Conservation (phyloP, 2,329 filamentous ascomycete genomes). For the Penicillium sumatraense region DNA sequence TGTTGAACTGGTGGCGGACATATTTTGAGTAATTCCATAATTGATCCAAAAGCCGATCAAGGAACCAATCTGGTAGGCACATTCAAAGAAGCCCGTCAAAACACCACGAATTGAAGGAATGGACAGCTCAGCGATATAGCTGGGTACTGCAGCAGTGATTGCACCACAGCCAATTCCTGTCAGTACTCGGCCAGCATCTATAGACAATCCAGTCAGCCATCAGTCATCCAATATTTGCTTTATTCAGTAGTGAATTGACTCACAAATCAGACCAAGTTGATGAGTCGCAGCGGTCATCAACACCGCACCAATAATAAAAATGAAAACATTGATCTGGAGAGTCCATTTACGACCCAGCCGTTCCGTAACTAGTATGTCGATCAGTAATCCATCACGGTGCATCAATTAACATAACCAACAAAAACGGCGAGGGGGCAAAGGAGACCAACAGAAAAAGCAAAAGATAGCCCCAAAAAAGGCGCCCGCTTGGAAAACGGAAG, state of each 20-base stretch:
- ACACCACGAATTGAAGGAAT: constrained; percentile 39
- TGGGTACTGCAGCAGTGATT: constrained; percentile 37
- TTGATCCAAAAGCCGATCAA: constrained; percentile 44
- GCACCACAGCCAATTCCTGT: constrained; percentile 39
- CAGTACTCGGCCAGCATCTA: constrained; percentile 41
- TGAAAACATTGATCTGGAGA: constrained; percentile 50
- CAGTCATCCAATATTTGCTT: neutral
- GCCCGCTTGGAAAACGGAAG: constrained; percentile 54
- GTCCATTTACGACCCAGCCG: constrained; percentile 57
- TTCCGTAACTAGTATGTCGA: constrained; percentile 44
- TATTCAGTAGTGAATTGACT: neutral
- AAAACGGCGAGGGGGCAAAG: neutral
- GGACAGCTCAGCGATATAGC: constrained; percentile 40
- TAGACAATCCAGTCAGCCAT: neutral
- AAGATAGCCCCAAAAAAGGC: constrained; percentile 60
- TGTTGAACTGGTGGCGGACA: constrained; percentile 21
- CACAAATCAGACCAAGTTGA: constrained; percentile 32
- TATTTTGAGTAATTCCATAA: constrained; percentile 37
- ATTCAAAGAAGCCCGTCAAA: constrained; percentile 39
- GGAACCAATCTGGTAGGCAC: constrained; percentile 37
- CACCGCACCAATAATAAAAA: constrained; percentile 53
- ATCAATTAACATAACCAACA: no score
- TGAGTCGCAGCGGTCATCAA: constrained; percentile 49
- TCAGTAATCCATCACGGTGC: neutral
- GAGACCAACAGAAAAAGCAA: constrained; percentile 39